These are phyloP conservation scores for Quillaja saponaria DNA, from an alignment of 306 rosid species.

Conservation along the genomic window DNA sequence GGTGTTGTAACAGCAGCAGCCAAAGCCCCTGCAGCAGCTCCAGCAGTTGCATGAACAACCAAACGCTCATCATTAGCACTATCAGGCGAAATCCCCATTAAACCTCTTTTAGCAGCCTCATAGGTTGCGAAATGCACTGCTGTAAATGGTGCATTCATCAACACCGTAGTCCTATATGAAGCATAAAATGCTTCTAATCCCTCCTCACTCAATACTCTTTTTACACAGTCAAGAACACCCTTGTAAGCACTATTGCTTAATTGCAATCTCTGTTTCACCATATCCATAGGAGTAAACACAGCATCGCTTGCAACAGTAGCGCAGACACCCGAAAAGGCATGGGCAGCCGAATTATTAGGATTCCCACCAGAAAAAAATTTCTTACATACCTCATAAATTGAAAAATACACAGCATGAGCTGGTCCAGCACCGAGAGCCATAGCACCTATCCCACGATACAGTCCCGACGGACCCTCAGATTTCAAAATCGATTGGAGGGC, in stretches of 20 bases:
- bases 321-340: conserved; percentile 69
- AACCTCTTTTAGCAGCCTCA: conserved; percentile 58
- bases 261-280: conserved; percentile 93
- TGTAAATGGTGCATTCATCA: conserved; percentile 81
- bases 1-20: conserved; percentile 74
- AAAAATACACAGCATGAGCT: conserved; percentile 85
- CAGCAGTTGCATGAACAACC: conserved; percentile 78
- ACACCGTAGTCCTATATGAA: conserved; percentile 71
- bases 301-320: conserved; percentile 81
- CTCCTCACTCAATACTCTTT: conserved; percentile 69
- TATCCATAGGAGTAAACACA: conserved; percentile 85
- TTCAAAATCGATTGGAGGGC: conserved; percentile 61
- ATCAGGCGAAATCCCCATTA: conserved; percentile 59
- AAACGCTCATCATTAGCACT: conserved; percentile 55
- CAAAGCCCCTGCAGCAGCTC: conserved; percentile 74
- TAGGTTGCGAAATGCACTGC: conserved; percentile 71
- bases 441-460: conserved; percentile 84
- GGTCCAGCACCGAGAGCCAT: conserved; percentile 96
- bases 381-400: conserved; percentile 65
- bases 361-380: conserved; percentile 54
- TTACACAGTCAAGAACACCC: conserved; percentile 74
- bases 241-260: conserved; percentile 63
- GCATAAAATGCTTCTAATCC: conserved; percentile 75
- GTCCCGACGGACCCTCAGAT: conserved; percentile 65
- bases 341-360: conserved; percentile 52